phyloP scores from a whole-genome alignment of 345 rosid species.

The Populus alba region DNA sequence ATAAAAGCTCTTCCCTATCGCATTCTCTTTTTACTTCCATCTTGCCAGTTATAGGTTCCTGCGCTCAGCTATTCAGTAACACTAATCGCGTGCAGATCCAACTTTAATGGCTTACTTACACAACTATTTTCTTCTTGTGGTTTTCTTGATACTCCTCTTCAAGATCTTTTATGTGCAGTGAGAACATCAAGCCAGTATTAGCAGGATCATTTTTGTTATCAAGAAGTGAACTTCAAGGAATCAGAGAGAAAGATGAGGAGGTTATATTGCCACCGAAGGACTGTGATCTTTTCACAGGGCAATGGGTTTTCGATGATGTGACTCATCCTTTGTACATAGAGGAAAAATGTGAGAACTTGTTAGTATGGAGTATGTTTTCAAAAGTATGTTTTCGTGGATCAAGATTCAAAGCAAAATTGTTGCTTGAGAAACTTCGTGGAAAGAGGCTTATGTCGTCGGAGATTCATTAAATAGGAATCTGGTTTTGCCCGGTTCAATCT shows the following conservation, averaged over 20 bases:
- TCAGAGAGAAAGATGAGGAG: background rate
- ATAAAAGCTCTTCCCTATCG: background rate
- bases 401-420: constrained; percentile 51
- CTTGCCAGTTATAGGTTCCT: background rate
- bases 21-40: background rate
- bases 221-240: background rate
- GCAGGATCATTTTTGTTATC: constrained; percentile 2
- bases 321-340: constrained; percentile 25
- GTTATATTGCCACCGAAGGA: constrained; percentile 13
- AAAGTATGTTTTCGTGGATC: background rate
- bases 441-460: constrained; percentile 68
- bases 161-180: background rate
- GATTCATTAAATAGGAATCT: constrained; percentile 61
- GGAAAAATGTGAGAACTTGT: constrained; percentile 12
- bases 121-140: background rate
- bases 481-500: constrained; percentile 63
- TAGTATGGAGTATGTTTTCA: no score
- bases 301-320: constrained; percentile 26
- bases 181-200: constrained; percentile 5
- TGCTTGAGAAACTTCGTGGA: constrained; percentile 54
- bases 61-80: background rate
- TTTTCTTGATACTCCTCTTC: constrained; percentile 17
- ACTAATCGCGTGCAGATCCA: constrained; percentile 1
- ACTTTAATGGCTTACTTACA: background rate
- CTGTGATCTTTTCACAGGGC: constrained; percentile 25